Percentiles rank a stretch among this genome's conserved stretches.
These are phyloP conservation scores for Botryobasidium botryosum DNA, from an alignment of 768 basidiomycete species.

Conservation along the genomic window DNA sequence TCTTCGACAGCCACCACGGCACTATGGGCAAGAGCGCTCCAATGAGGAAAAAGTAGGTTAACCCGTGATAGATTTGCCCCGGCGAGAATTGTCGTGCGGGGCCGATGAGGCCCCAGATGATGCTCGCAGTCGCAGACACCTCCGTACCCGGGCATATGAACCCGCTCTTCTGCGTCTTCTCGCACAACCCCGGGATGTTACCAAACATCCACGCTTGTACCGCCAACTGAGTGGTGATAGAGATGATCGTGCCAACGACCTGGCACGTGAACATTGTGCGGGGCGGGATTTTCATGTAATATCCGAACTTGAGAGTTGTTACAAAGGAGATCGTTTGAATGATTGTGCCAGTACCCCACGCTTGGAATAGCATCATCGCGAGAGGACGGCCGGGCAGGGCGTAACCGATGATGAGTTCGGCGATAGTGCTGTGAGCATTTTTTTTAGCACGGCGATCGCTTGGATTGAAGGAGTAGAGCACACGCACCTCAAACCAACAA, in stretches of 20 bases:
- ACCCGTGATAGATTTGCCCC: conserved; percentile 47
- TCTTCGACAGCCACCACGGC: conserved; percentile 35
- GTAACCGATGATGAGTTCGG: conserved; percentile 63
- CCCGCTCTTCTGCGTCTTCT: conserved; percentile 32
- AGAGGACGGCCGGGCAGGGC: no score
- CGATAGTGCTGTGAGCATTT: conserved; percentile 34
- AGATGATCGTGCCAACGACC: conserved; percentile 26
- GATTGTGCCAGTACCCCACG: background rate
- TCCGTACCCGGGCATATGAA: conserved; percentile 12
- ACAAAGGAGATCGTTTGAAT: conserved; percentile 2
- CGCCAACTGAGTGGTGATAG: conserved; percentile 24
- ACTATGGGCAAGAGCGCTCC: conserved; percentile 45
- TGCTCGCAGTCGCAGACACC: conserved; percentile 26
- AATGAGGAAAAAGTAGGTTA: conserved; percentile 65
- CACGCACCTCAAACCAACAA: background rate
- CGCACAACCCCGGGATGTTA: conserved; percentile 47
- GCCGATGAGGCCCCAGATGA: conserved; percentile 56
- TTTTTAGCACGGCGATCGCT: conserved; percentile 6
- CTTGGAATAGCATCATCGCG: no score
- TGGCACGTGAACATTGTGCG: conserved; percentile 54
- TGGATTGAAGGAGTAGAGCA: background rate
- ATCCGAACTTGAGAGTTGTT: conserved; percentile 26
- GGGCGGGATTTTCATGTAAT: conserved; percentile 34
- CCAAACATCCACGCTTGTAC: conserved; percentile 33
- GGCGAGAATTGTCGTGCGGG: conserved; percentile 51